Percentiles rank a stretch among this genome's conserved stretches.
Evolutionary conservation across 768 basidiomycete species (phyloP).

Genomic region (Pleurotus ostreatus): DNA sequence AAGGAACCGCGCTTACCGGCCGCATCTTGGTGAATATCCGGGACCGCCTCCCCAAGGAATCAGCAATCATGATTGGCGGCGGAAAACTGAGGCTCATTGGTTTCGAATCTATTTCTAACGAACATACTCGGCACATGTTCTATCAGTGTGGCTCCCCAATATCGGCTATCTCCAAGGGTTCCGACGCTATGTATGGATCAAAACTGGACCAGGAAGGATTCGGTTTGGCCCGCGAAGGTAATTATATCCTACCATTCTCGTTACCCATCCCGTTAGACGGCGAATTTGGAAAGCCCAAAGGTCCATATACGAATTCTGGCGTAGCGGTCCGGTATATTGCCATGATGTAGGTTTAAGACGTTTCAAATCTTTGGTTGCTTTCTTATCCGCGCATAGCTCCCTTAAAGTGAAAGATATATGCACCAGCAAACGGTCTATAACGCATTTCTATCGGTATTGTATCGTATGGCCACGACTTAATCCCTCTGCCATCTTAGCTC

Average conservation of each 20-base stretch:
- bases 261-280: slow-evolving; percentile 61
- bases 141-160: slow-evolving; percentile 68
- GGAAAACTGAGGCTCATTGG: slow-evolving; percentile 83
- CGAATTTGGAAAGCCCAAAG: slow-evolving; percentile 51
- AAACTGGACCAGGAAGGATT: slow-evolving; percentile 59
- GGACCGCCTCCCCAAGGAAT: slow-evolving; percentile 48
- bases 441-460: slow-evolving; percentile 86
- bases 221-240: slow-evolving; percentile 57
- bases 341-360: slow-evolving; percentile 54
- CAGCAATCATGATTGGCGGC: slow-evolving; percentile 59
- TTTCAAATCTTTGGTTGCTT: no score
- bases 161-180: slow-evolving; percentile 42
- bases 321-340: slow-evolving; percentile 72
- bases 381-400: slow-evolving; percentile 38
- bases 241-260: slow-evolving; percentile 68
- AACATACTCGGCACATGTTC: slow-evolving; percentile 69
- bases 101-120: slow-evolving; percentile 66
- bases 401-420: slow-evolving; percentile 69
- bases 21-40: slow-evolving; percentile 62
- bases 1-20: slow-evolving; percentile 74
- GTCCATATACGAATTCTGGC: slow-evolving; percentile 53
- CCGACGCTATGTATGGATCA: slow-evolving; percentile 39
- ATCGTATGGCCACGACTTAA: slow-evolving; percentile 77
- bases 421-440: slow-evolving; percentile 63
- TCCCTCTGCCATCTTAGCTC: slow-evolving; percentile 53